Evolutionary conservation across 768 basidiomycete species (phyloP).

Genomic region (Phaeolepiota aurea): DNA sequence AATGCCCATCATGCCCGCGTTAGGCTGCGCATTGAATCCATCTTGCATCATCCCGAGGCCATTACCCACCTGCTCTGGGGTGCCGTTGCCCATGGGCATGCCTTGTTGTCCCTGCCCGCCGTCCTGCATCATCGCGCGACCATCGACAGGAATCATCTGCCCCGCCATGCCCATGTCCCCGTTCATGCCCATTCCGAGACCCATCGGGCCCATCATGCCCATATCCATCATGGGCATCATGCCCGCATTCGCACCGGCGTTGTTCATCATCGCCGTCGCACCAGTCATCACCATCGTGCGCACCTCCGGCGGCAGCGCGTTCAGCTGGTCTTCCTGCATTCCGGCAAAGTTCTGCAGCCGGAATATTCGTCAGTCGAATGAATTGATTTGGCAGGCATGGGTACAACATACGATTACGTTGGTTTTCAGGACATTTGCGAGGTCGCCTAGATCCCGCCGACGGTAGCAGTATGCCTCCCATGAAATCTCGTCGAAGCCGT

Average conservation of each 20-base stretch:
- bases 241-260: slow-evolving; percentile 39
- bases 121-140: slow-evolving; percentile 27
- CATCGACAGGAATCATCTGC: slow-evolving; percentile 42
- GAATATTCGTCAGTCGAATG: slow-evolving; percentile 8
- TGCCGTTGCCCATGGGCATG: slow-evolving; percentile 26
- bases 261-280: slow-evolving; percentile 69
- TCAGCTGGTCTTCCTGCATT: slow-evolving; percentile 76
- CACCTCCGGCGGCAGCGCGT: slow-evolving; percentile 71
- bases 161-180: slow-evolving; percentile 59
- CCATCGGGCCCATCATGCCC: slow-evolving; percentile 55
- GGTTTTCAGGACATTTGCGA: slow-evolving; percentile 71
- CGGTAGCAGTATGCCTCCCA: slow-evolving; percentile 92
- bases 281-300: slow-evolving; percentile 86
- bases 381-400: slow-evolving; percentile 1
- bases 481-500: slow-evolving; percentile 94
- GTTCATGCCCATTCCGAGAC: slow-evolving; percentile 57
- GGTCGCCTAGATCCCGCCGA: slow-evolving; percentile 71
- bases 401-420: slow-evolving; percentile 64
- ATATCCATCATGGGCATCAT: slow-evolving; percentile 84
- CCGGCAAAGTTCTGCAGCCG: slow-evolving; percentile 61
- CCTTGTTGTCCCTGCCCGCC: slow-evolving; percentile 28
- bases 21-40: slow-evolving; percentile 30
- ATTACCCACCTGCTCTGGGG: slow-evolving; percentile 29
- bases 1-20: slow-evolving; percentile 60
- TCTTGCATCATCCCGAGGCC: slow-evolving; percentile 41